Conservation (phyloP, 2,329 filamentous ascomycete species). For the Ceratocystis cacaofunesta region DNA sequence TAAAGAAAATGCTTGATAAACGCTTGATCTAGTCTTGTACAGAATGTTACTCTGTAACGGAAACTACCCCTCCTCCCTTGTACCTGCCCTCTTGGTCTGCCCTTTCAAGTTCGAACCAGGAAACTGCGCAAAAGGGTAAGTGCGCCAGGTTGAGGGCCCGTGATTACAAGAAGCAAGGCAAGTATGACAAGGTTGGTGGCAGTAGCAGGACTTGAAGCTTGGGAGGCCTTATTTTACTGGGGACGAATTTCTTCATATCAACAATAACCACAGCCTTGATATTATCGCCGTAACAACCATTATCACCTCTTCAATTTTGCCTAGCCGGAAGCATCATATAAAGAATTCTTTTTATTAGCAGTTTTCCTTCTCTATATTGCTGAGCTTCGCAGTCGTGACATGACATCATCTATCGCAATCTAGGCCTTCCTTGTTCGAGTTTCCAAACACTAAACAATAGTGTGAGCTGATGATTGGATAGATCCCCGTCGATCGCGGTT, state of each 20-base stretch:
- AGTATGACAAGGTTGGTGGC: background rate
- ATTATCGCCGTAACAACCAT: background rate
- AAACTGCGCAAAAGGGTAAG: background rate
- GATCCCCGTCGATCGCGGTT: background rate
- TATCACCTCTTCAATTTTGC: background rate
- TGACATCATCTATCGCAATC: conserved; percentile 12
- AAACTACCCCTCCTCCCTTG: background rate
- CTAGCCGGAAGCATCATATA: background rate
- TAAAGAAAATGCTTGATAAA: background rate
- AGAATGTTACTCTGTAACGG: background rate
- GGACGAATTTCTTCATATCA: background rate
- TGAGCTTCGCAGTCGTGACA: background rate
- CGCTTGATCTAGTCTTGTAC: background rate
- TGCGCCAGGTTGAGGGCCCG: background rate
- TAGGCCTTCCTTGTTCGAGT: background rate
- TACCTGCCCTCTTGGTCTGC: background rate
- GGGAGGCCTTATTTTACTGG: background rate
- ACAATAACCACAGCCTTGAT: background rate
- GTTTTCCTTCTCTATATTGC: background rate
- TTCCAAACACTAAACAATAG: background rate
- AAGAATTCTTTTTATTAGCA: background rate
- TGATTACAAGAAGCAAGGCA: background rate
- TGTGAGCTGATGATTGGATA: background rate
- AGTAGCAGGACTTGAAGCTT: background rate
- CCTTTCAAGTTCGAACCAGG: background rate